Conservation (phyloP, 768 basidiomycete genomes). For the Hypholoma sublateritium region DNA sequence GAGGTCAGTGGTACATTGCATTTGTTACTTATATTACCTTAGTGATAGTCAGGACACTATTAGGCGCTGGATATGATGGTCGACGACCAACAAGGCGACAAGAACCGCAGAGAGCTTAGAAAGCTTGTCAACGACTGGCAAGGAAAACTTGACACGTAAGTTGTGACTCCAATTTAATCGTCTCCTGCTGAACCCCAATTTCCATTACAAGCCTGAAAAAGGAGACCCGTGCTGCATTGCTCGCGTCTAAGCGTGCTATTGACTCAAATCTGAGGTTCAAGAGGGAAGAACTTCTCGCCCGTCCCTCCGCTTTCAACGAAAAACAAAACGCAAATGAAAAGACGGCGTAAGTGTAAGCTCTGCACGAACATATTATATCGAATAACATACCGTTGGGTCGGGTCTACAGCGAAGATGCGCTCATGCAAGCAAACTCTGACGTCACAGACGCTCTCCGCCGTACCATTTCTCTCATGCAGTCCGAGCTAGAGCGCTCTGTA, state of each 20-base stretch:
- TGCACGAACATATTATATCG: not conserved
- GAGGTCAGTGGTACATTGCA: conserved; percentile 48
- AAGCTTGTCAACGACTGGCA: conserved; percentile 49
- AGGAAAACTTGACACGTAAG: conserved; percentile 50
- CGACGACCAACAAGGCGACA: conserved; percentile 69
- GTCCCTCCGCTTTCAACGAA: conserved; percentile 46
- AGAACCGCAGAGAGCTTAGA: conserved; percentile 46
- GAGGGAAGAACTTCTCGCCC: conserved; percentile 66
- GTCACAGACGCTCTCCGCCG: conserved; percentile 88
- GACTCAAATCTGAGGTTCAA: conserved; percentile 58
- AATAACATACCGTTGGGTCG: not conserved
- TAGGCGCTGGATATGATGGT: conserved; percentile 70
- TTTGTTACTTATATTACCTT: conserved; percentile 4
- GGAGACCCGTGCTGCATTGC: conserved; percentile 65
- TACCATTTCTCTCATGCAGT: conserved; percentile 85
- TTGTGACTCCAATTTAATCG: not conserved
- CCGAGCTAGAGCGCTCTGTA: conserved; percentile 88
- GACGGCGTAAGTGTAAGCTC: conserved; percentile 46
- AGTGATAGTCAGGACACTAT: conserved; percentile 15
- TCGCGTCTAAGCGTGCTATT: conserved; percentile 73
- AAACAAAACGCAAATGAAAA: conserved; percentile 56
- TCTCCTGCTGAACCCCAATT: not conserved
- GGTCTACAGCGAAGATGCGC: conserved; percentile 64
- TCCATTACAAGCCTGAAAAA: conserved; percentile 47
- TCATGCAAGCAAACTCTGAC: conserved; percentile 87